Percentiles rank a stretch among this genome's conserved stretches.
These are phyloP conservation scores for Trichoderma sp. DNA, from an alignment of 2,329 filamentous ascomycete species.

Conservation along the genomic window DNA sequence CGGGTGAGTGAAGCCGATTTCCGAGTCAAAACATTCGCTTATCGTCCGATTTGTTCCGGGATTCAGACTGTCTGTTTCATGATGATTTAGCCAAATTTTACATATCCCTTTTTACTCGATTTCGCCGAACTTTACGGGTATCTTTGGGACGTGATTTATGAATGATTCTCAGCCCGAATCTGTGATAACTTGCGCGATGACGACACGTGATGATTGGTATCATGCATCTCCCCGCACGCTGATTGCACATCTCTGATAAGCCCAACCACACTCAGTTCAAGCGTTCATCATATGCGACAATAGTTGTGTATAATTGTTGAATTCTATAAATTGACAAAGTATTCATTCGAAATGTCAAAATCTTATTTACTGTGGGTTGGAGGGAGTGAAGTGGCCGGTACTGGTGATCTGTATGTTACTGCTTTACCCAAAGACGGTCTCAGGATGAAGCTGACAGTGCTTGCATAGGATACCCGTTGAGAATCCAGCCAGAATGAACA, in stretches of 20 bases:
- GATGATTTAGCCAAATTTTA: not conserved
- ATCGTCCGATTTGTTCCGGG: not conserved
- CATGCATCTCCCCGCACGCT: slow-evolving; percentile 4
- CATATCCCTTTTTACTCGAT: not conserved
- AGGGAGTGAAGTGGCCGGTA: slow-evolving; percentile 36
- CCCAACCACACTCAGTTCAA: not conserved
- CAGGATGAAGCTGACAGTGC: not conserved
- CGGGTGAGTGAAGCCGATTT: not conserved
- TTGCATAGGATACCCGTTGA: slow-evolving; percentile 51
- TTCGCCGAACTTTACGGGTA: not conserved
- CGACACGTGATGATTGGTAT: slow-evolving; percentile 14
- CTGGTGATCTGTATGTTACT: slow-evolving; percentile 46
- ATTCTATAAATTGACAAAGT: not conserved
- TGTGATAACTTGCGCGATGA: not conserved
- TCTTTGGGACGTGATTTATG: not conserved
- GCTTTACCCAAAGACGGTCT: not conserved
- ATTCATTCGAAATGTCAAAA: not conserved
- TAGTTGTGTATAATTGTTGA: not conserved
- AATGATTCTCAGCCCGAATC: not conserved
- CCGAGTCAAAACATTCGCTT: not conserved
- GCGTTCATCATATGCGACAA: not conserved
- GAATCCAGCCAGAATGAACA: slow-evolving; percentile 47
- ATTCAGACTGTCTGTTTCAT: not conserved
- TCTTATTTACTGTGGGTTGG: slow-evolving; percentile 30
- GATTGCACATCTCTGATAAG: not conserved